These are phyloP conservation scores for Brachypodium distachyon DNA, from an alignment of 202 grass and related monocot species.

Conservation along the genomic window DNA sequence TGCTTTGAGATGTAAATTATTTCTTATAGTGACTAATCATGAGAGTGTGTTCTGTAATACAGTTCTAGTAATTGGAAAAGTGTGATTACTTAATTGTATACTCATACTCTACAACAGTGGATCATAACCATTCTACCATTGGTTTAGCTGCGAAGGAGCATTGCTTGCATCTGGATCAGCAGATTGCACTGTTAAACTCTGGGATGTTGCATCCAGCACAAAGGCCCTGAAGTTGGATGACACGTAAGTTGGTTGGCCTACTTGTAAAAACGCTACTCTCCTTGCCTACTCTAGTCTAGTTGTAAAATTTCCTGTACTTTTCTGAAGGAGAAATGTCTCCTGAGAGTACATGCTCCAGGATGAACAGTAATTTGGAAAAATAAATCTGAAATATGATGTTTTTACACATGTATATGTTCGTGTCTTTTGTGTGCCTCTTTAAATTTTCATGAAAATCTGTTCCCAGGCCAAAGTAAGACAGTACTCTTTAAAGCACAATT, in stretches of 20 bases:
- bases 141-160: conserved; percentile 76
- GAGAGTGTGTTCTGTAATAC: neutral
- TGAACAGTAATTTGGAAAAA: too few relatives aligned
- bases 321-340: too few relatives aligned
- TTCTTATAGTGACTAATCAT: conserved; percentile 6
- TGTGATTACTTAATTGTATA: neutral
- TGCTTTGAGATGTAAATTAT: neutral
- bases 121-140: neutral
- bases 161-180: conserved; percentile 94
- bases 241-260: conserved; percentile 26
- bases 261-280: neutral
- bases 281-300: neutral
- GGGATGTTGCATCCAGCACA: conserved; percentile 78
- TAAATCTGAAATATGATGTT: too few relatives aligned
- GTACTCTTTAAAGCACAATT: too few relatives aligned
- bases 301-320: neutral
- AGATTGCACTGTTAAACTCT: conserved; percentile 88
- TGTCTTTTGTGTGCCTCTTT: too few relatives aligned
- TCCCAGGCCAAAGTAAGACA: too few relatives aligned
- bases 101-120: neutral
- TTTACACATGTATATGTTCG: too few relatives aligned
- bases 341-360: too few relatives aligned
- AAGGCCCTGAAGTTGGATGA: conserved; percentile 81
- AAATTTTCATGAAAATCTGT: too few relatives aligned
- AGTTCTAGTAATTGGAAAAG: neutral